Evolutionary conservation across 2,329 filamentous ascomycete genomes (phyloP), one percentile per base, ranked within the genome.

Genomic region (Phoma herbarum): DNA sequence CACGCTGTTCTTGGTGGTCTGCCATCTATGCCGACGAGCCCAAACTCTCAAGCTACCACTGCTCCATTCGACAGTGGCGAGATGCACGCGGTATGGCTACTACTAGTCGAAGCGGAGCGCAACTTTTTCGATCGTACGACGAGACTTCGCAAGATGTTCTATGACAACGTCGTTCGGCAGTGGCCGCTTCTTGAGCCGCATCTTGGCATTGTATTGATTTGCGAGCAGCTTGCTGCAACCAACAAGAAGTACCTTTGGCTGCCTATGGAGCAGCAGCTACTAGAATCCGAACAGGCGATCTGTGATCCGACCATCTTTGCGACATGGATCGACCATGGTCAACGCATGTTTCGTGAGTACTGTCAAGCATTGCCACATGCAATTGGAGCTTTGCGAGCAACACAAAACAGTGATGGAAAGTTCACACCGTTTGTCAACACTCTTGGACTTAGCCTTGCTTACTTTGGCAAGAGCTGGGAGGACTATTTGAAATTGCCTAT

Each of bases 131-230:
- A 71, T 1, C 64, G 63, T 14, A 63, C 74, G 59, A 59, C 48
- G 2, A 69, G 61, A 25, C 65, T 75, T 18, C 64, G 63, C 12
- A 66, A 61, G 8, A 63, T 65, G 55, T 74, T 75, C 52, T 70
- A 72, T 50, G 61, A 70, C 23, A 66, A 67, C 12, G 44, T 74
- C 14, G 45, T 67, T 28, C 59, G 51, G 12, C 59, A 72, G 55
- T 75, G 71, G 71, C 72, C 73, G 8, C 33, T 62, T 14, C 55
- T 73, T 3, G 66, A 68, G 39, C 63, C 66, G 14, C 68, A 72
- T 46, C 39, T 75, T 4, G 62, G 62, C 18, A 65, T 66, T 0
- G 64, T 74, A 7, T 14, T 64, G 14, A 37, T 70, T 1, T 56
- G 61, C 16, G 63, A 68, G 26, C 61, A 66, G 33, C 57, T 75